Base-by-base conservation (phyloP, 176 grass and related monocot genomes). In the Tuctoria greenei region DNA sequence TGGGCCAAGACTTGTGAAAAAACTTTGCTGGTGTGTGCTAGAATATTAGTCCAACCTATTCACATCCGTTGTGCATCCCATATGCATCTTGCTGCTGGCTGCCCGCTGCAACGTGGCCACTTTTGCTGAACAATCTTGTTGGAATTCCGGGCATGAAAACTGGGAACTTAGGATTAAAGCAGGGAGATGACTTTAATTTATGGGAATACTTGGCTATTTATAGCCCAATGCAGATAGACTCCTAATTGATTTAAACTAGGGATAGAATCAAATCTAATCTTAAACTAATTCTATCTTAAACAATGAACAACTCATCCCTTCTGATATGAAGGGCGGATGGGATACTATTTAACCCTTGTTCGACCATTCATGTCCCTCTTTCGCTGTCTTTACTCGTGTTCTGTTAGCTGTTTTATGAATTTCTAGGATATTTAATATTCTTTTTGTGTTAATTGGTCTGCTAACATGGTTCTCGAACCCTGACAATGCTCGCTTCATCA, bases 401-500 rank as follows among this genome's bases (percentile, higher is more conserved):
- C 71, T 79, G 39, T 42, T 59, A 52, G 18, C 44, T 70, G 2
- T 12, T 71, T 63, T 61, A 18, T 51, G 25, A 1, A 59, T 41
- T 41, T 57, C 35, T 41, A 58, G 36, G 21, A 27, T 39, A 18
- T 40, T n/a, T 77, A 21, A 20, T 41, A 20, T 67, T 67, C 36
- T 49, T 18, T 4, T 67, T 13, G 31, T 31, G 3, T 26, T 26
- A 44, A 60, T 65, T 45, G 54, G 69, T 70, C 50, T 65, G 28
- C 17, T 41, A 36, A 61, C 61, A 73, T 82, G 64, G 2, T 24
- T 85, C 12, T 70, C 59, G 69, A 37, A 52, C 38, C 7, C 35
- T 31, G 10, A 74, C 68, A 69, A 83, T 79, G 7, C 45, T 79
- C 69, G 64, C 71, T 72, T 80, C 17, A 66, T 64, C 86, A 92